Percentiles rank a stretch among this genome's conserved stretches.
These are phyloP conservation scores for Dothiorella sarmentorum DNA, from an alignment of 2,329 filamentous ascomycete species.

Conservation along the genomic window DNA sequence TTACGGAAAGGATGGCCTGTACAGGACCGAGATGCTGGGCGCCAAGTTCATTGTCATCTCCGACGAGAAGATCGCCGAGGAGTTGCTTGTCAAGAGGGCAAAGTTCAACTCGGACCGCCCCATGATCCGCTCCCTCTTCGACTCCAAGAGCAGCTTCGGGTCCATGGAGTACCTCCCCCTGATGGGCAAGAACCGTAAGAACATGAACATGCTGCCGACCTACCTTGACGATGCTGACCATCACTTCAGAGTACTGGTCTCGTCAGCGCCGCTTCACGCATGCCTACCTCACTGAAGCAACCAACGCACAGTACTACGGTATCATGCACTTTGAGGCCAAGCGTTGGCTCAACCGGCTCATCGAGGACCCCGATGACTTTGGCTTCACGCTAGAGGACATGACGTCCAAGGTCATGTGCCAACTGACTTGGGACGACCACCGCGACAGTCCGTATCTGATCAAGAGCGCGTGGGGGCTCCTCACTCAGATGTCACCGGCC, in stretches of 20 bases:
- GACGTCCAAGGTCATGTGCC: conserved; percentile 56
- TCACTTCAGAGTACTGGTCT: conserved; percentile 51
- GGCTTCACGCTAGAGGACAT: conserved; percentile 53
- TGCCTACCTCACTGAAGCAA: conserved; percentile 47
- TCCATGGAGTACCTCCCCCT: conserved; percentile 56
- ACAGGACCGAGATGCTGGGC: conserved; percentile 35
- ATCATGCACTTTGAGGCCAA: conserved; percentile 54
- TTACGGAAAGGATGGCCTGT: conserved; percentile 28
- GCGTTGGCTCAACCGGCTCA: conserved; percentile 49
- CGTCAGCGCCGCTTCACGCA: conserved; percentile 54
- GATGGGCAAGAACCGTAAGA: conserved; percentile 55
- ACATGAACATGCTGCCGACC: not conserved
- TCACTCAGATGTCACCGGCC: conserved; percentile 57
- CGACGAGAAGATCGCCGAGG: conserved; percentile 52
- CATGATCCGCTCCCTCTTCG: conserved; percentile 50
- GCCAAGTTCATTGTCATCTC: conserved; percentile 49
- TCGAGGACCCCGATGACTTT: conserved; percentile 52
- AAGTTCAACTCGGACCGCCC: conserved; percentile 52
- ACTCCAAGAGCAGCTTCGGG: conserved; percentile 53
- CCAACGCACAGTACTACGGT: conserved; percentile 45
- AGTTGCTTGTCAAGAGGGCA: conserved; percentile 51
- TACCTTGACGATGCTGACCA: not conserved
- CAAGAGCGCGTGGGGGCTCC: conserved; percentile 53
- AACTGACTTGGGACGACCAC: conserved; percentile 53
- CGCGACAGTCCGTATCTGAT: conserved; percentile 48